Percentiles rank a stretch among this genome's conserved stretches.
Conservation (phyloP, 371 early-diverging fungal genomes). For the Actinomortierella ambigua region DNA sequence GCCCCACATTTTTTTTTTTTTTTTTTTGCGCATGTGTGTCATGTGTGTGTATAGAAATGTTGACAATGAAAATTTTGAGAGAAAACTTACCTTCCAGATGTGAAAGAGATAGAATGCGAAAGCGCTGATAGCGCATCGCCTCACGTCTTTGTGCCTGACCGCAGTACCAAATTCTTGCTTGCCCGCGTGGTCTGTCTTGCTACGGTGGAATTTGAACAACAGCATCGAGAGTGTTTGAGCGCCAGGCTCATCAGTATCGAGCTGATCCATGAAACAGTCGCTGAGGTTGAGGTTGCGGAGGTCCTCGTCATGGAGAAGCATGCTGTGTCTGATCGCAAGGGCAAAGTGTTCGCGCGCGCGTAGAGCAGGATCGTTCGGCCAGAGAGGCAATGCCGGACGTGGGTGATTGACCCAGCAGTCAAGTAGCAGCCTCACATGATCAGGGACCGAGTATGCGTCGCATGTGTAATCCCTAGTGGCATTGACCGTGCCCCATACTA, state of each 20-base stretch:
- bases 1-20: too few relatives aligned
- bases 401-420: too few relatives aligned
- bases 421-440: too few relatives aligned
- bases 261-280: not conserved
- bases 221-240: not conserved
- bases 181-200: not conserved
- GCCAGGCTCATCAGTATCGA: not conserved
- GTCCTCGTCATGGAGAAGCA: slow-evolving; percentile 2
- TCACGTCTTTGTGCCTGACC: not conserved
- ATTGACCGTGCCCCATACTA: too few relatives aligned
- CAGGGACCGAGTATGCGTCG: too few relatives aligned
- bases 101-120: slow-evolving; percentile 1
- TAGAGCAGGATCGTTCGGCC: too few relatives aligned
- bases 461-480: too few relatives aligned
- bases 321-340: not conserved
- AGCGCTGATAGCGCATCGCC: slow-evolving; percentile 4
- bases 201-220: not conserved
- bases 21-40: too few relatives aligned
- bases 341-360: slow-evolving; percentile 4
- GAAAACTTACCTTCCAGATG: not conserved
- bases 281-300: not conserved
- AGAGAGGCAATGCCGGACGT: too few relatives aligned
- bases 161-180: not conserved
- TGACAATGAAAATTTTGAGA: not conserved
- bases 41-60: too few relatives aligned